A percentile compares a stretch with the other conserved stretches of the same genome.
Conservation (phyloP, 176 grass and related monocot species). For the Raddia distichophylla region DNA sequence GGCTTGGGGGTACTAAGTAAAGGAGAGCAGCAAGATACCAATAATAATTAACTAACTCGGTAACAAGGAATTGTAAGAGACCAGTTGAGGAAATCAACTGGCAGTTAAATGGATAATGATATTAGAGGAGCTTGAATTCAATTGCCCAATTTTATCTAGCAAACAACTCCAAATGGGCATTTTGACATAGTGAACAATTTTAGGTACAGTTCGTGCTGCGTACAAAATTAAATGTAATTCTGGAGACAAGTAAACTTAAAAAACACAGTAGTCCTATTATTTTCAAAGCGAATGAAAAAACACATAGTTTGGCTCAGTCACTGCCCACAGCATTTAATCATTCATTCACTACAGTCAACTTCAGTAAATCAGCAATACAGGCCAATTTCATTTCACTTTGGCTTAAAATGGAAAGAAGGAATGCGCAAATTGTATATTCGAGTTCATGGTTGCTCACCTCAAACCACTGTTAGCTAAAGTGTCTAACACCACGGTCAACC, state of each 20-base stretch:
- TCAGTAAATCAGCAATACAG: background rate
- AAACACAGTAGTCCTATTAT: background rate
- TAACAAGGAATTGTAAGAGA: background rate
- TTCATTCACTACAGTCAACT: background rate
- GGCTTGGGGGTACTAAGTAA: background rate
- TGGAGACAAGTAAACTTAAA: background rate
- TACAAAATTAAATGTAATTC: background rate
- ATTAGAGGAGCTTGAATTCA: background rate
- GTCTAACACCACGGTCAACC: background rate
- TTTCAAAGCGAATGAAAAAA: background rate
- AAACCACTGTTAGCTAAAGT: background rate
- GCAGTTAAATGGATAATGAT: background rate
- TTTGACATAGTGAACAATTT: background rate
- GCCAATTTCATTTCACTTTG: background rate
- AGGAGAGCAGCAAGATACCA: background rate
- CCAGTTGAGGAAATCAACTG: background rate
- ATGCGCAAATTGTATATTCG: background rate
- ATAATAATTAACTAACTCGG: background rate
- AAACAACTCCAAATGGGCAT: background rate
- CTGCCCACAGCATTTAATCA: background rate
- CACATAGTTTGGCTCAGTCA: background rate
- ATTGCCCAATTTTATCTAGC: background rate
- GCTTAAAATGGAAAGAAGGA: background rate
- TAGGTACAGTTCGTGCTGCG: background rate
- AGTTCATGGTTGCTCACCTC: background rate